phyloP scores from a whole-genome alignment of 2,329 filamentous ascomycete genomes.

The Knufia petricola region DNA sequence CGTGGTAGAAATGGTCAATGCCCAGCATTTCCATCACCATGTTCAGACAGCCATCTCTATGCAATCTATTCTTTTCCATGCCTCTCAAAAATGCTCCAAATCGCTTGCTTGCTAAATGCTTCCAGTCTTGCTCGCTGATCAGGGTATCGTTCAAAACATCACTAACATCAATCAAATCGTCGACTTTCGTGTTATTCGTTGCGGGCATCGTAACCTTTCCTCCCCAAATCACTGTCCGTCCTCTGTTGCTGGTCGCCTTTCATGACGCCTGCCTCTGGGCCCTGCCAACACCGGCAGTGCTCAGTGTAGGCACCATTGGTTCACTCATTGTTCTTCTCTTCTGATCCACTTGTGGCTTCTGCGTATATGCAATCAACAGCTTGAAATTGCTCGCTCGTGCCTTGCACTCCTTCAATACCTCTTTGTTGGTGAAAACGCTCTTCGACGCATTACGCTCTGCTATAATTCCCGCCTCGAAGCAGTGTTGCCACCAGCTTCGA shows the following conservation, averaged over 20 bases:
- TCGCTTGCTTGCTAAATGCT: slow-evolving; percentile 9
- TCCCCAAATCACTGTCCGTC: not conserved
- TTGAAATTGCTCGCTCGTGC: slow-evolving; percentile 79
- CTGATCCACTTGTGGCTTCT: slow-evolving; percentile 51
- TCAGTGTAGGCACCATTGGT: slow-evolving; percentile 17
- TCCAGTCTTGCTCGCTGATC: not conserved
- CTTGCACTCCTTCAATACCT: slow-evolving; percentile 73
- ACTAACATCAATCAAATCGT: not conserved
- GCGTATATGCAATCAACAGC: slow-evolving; percentile 81
- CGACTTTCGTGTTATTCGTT: slow-evolving; percentile 1
- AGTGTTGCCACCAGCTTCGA: slow-evolving; percentile 91
- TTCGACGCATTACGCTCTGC: slow-evolving; percentile 40
- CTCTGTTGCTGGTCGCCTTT: not conserved
- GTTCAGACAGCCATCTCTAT: not conserved
- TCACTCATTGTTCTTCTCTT: slow-evolving; percentile 36
- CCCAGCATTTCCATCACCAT: not conserved
- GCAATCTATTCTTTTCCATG: not conserved
- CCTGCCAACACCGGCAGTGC: slow-evolving; percentile 13
- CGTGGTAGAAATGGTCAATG: not conserved
- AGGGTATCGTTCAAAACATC: slow-evolving; percentile 10
- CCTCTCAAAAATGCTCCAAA: slow-evolving; percentile 1
- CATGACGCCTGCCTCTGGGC: not conserved
- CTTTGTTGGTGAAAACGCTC: slow-evolving; percentile 71
- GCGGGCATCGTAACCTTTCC: not conserved
- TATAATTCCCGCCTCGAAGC: slow-evolving; percentile 66